Evolutionary conservation across 257 asterid genomes (phyloP), one percentile per base, ranked within the genome.

Genomic region (Verbena officinalis): DNA sequence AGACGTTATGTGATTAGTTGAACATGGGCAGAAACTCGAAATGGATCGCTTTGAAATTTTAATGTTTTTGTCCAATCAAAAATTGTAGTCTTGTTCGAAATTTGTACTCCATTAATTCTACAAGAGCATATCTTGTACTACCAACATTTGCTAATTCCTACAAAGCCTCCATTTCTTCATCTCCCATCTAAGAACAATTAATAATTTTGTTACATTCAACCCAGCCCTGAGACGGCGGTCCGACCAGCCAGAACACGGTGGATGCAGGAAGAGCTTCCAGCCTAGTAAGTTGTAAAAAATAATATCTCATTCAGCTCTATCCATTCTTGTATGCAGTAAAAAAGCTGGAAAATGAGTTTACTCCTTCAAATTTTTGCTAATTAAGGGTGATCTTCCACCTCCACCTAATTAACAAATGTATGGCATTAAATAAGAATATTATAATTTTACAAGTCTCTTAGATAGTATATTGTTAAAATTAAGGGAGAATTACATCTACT

Each of bases 241-340:
- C 49, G 38, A 45, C 56, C 17, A 10, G 48, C 48, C 9, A n/a
- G n/a, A n/a, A n/a, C n/a, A n/a, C n/a, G 7, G 55, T 16, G 8
- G 72, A 16, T 4, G 49, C 11, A 2, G 40, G 59, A 24, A 30
- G 40, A 13, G 40, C 40, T 53, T 53, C 80, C 78, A 4, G 13
- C 71, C 71, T 54, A 53, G 11, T 11, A 54, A 11, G 21, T 64
- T 30, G 9, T 38, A 48, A 69, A 61, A 64, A 48, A 49, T 65
- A 68, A 49, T 70, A 50, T 61, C 65, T 77, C 69, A 79, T 75
- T 12, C 79, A 67, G 71, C 70, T 72, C 66, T 75, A 68, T n/a
- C 84, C 84, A 20, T 75, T 75, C 51, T 64, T 72, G 74, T 75
- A 72, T 33, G 75, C 59, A 27, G 68, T 68, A 30, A 61, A n/a